Base-by-base conservation (phyloP, 257 asterid genomes). In the Solanum clarkiae region DNA sequence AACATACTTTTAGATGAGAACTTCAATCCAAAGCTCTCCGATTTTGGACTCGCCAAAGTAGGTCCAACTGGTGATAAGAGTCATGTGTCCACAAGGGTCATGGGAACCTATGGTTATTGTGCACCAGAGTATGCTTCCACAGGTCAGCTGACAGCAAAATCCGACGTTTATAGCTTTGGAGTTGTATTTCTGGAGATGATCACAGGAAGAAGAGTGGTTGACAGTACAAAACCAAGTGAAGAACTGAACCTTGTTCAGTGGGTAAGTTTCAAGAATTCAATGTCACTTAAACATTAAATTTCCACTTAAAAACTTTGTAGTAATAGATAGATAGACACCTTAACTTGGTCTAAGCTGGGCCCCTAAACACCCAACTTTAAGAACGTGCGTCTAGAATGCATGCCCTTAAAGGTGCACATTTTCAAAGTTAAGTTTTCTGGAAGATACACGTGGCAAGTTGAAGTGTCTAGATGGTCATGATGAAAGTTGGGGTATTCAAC, bases 71-170 rank as follows among this genome's bases (percentile, higher is more conserved):
- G 88, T 0, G 94, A 84, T 1, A 86, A 81, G 3, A 45, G 84
- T 9, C 89, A 81, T 32, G 89, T 90, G 5, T 87, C 93, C 7
- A 89, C 93, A 3, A 82, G 90, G 83, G 92, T 93, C 44, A 90
- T 93, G 93, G 96, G 96, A 51, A 91, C 96, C 2, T 93, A 87
- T 10, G 96, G 96, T 3, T 93, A 93, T 11, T 93, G 96, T 36
- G 94, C 96, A 17, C 96, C 94, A 1, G 96, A 93, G 86, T 91
- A 91, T 56, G 93, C 90, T 5, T 63, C 87, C 51, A 86, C 89
- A 0, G 93, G 94, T 15, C 88, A 84, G 51, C 56, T 93, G 59
- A 89, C 90, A 1, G 68, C 92, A 7, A 91, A 87, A 81, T 91
- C 96, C 1, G 96, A 93, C 65, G 91, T 93, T 4, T 91, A 93